phyloP scores from a whole-genome alignment of 441 rosid genomes.

The Hypseocharis bilobata region DNA sequence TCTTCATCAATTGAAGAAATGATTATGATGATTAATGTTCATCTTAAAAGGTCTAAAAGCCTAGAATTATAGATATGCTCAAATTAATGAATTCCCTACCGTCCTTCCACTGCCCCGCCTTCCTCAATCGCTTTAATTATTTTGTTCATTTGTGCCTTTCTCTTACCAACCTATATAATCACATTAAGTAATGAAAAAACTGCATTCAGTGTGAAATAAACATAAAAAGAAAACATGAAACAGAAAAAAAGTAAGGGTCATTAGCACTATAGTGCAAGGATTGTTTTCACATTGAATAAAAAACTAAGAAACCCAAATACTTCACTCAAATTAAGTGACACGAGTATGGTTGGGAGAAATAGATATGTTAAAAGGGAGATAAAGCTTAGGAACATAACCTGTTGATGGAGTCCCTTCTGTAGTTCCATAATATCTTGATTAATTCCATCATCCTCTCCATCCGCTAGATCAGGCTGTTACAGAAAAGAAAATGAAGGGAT shows the following conservation, averaged over 20 bases:
- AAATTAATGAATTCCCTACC: constrained; percentile 25
- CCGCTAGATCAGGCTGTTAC: constrained; percentile 83
- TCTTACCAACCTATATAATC: constrained; percentile 32
- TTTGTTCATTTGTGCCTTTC: constrained; percentile 31
- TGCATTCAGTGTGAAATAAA: not conserved
- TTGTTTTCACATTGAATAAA: not conserved
- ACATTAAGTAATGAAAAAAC: constrained; percentile 1
- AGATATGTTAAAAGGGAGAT: not conserved
- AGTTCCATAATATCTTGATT: constrained; percentile 54
- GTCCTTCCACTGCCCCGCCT: constrained; percentile 25
- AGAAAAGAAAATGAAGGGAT: not conserved
- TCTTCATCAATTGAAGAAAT: constrained; percentile 4
- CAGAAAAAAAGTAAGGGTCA: not conserved
- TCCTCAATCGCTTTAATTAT: constrained; percentile 31
- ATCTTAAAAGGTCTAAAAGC: not conserved
- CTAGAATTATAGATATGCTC: constrained; percentile 5
- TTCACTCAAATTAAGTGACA: not conserved
- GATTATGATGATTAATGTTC: not conserved
- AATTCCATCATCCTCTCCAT: constrained; percentile 61
- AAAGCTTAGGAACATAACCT: constrained; percentile 37
- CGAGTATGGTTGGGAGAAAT: not conserved
- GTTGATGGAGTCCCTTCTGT: constrained; percentile 51
- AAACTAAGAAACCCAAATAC: not conserved
- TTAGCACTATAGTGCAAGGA: not conserved
- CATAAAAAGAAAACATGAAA: not conserved